Evolutionary conservation across 2,329 filamentous ascomycete genomes (phyloP).

Genomic region (Pyricularia grisea): DNA sequence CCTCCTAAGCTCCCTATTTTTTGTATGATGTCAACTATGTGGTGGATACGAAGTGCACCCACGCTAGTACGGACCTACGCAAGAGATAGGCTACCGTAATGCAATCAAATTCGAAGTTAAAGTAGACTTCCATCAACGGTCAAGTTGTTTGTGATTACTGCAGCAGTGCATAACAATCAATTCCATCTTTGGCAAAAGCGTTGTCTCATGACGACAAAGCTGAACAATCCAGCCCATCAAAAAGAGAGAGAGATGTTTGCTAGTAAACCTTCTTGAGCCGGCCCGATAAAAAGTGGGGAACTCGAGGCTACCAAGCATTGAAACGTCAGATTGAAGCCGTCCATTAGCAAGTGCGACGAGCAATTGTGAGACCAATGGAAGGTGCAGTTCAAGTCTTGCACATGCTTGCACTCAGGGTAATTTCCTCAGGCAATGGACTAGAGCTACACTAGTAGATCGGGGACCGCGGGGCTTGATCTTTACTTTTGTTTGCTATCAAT

Average conservation of each 20-base stretch:
- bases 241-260: neutral
- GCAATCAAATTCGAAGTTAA: neutral
- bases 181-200: neutral
- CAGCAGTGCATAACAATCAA: neutral
- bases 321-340: neutral
- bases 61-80: neutral
- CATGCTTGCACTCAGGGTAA: neutral
- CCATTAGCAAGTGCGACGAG: neutral
- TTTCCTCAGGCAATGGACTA: neutral
- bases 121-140: neutral
- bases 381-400: neutral
- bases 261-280: neutral
- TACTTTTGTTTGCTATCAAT: neutral
- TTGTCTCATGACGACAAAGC: neutral
- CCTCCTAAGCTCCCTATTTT: too few species aligned
- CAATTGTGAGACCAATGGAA: neutral
- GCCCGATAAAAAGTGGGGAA: neutral
- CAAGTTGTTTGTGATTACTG: neutral
- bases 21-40: neutral
- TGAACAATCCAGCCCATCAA: neutral
- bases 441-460: neutral
- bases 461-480: neutral
- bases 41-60: neutral
- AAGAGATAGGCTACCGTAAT: neutral
- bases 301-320: neutral